Base-by-base conservation (phyloP, 306 rosid species). In the Vachellia pachyceras region DNA sequence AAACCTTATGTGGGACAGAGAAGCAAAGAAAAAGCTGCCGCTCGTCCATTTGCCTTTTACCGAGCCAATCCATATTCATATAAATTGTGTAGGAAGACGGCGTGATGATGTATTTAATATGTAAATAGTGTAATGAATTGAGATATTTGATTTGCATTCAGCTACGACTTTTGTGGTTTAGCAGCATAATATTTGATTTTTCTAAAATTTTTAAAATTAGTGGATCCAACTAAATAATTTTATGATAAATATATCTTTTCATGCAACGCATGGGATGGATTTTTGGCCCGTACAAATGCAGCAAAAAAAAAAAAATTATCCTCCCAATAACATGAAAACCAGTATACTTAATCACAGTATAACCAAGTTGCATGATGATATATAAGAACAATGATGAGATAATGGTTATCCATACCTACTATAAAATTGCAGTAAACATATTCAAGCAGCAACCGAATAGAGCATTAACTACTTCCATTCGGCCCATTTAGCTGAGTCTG, bases 401-500 rank as follows among this genome's bases (percentile, higher is more conserved):
- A 42, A 77, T 54, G 37, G 74, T 64, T 57, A 47, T 69, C 63
- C 82, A 67, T 87, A 85, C 90, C 88, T 60, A 37, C 10, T 20
- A 50, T 20, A 55, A 39, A 72, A 54, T 68, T 46, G 78, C 81
- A 82, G 61, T 52, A 35, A 23, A 60, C 63, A 35, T 63, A 82
- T 55, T 72, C 57, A 71, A 81, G 82, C 80, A 73, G 69, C 63
- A 64, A 72, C 11, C 1, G 73, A 78, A 67, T 77, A 77, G 45
- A 67, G 71, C 7, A 39, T 12, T 61, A 78, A 77, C 82, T 84
- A 93, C 91, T 87, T 93, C 94, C 90, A 90, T 60, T 88, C 89
- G 23, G 97, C 79, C 99, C 98, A 91, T 85, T 87, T 95, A 63
- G 83, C 80, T 70, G 92, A 84, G 85, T 85, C 91, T 33, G 89